Evolutionary conservation across 2,329 filamentous ascomycete species (phyloP).

Genomic region (Pyrenochaeta sp.): DNA sequence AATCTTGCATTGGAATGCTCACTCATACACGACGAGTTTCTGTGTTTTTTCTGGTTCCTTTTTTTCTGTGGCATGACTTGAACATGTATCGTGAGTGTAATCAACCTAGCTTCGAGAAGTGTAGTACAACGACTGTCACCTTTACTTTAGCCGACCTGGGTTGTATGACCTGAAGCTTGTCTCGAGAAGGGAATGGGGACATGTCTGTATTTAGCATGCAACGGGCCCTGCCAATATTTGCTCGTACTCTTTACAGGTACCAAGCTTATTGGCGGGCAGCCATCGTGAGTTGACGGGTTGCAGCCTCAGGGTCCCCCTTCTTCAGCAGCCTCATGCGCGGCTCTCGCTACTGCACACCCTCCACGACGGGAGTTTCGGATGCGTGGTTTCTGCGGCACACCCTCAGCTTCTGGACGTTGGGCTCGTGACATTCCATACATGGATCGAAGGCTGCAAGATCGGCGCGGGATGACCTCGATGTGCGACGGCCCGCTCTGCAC

Average conservation of each 20-base stretch:
- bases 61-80: not conserved
- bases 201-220: not conserved
- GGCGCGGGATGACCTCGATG: slow-evolving; percentile 34
- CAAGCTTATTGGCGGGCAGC: not conserved
- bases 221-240: not conserved
- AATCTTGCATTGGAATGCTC: too few relatives aligned
- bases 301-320: not conserved
- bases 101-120: slow-evolving; percentile 3
- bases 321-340: slow-evolving; percentile 2
- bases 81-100: not conserved
- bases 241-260: not conserved
- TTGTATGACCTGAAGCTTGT: slow-evolving; percentile 3
- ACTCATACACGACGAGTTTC: too few relatives aligned
- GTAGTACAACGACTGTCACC: slow-evolving; percentile 10
- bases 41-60: too few relatives aligned
- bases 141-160: slow-evolving; percentile 1
- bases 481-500: slow-evolving; percentile 41
- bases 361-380: slow-evolving; percentile 7
- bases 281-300: not conserved
- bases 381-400: slow-evolving; percentile 8
- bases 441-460: slow-evolving; percentile 29
- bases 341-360: slow-evolving; percentile 10
- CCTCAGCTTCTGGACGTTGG: slow-evolving; percentile 17
- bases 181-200: not conserved
- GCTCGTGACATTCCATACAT: slow-evolving; percentile 36